A percentile compares a stretch with the other conserved stretches of the same genome.
Evolutionary conservation across 192 early-diverging fungal genomes (phyloP).

Genomic region (Mortierella antarctica): DNA sequence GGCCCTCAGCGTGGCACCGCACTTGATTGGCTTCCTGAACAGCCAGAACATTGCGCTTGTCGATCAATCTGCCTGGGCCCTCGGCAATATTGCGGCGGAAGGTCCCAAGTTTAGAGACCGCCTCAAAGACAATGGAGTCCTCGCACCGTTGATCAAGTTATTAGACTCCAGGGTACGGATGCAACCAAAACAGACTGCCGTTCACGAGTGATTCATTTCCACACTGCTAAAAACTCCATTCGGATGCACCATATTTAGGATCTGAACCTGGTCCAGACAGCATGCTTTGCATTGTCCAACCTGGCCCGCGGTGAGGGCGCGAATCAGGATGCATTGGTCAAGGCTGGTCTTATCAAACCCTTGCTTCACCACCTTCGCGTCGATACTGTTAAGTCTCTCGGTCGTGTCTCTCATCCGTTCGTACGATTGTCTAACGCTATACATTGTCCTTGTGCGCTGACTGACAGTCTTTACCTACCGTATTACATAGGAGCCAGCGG

Average conservation of each 20-base stretch:
- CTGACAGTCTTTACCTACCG: not conserved
- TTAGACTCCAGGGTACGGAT: slow-evolving; percentile 66
- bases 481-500: slow-evolving; percentile 51
- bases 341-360: slow-evolving; percentile 54
- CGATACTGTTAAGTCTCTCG: slow-evolving; percentile 53
- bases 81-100: slow-evolving; percentile 96
- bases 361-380: slow-evolving; percentile 62
- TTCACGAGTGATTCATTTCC: no score
- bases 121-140: slow-evolving; percentile 79
- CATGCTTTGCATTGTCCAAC: slow-evolving; percentile 80
- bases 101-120: slow-evolving; percentile 75
- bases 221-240: not conserved
- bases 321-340: slow-evolving; percentile 63
- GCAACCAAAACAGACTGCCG: not conserved
- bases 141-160: slow-evolving; percentile 78
- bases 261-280: slow-evolving; percentile 66
- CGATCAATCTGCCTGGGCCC: slow-evolving; percentile 92
- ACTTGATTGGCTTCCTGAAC: slow-evolving; percentile 59
- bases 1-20: slow-evolving; percentile 58
- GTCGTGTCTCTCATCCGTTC: not conserved
- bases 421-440: not conserved
- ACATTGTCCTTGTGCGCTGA: no score
- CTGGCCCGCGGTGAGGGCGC: slow-evolving; percentile 72
- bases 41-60: slow-evolving; percentile 69
- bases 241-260: slow-evolving; percentile 33